Base-by-base conservation (phyloP, 345 rosid species). In the Orychophragmus violaceus region DNA sequence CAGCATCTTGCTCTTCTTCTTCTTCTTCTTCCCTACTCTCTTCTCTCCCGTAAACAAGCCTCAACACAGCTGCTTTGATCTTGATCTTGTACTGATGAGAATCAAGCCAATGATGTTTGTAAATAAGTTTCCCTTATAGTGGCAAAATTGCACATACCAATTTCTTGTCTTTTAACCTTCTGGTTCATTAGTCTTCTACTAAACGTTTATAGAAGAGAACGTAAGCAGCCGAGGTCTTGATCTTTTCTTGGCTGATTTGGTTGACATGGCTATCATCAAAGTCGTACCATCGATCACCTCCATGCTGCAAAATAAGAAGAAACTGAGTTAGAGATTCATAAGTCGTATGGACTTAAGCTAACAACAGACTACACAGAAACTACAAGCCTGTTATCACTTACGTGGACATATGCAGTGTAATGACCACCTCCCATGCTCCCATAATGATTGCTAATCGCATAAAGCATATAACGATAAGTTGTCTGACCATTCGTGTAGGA, bases 351-450 rank as follows among this genome's bases (percentile, higher is more conserved):
- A 50, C 35, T 14, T 44, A 28, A 23, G 13, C 46, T 1, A 24
- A 24, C 33, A 29, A 8, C 8, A 29, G 33, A 37, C 44, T 49
- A 27, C 28, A 30, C 29, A 13, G 10, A 46, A 41, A 28, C 13
- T 7, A 45, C 17, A 39, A 44, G 3, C 45, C 14, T 14, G 5
- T 18, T 33, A 37, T n/a, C 59, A 78, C 99, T 90, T 84, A 94
- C 99, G 82, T 87, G 99, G 74, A 94, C 86, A 83, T 84, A 94
- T 24, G 99, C 95, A 32, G 99, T 94, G 80, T 94, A 94, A 71
- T 90, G 99, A 66, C 99, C 99, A 66, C 92, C 95, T 72, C 99
- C 96, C 96, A 94, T 84, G 86, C 89, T 85, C 59, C 99, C 99
- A 21, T 85, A 85, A 81, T 94, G 99, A 83, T 94, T 94, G 64